phyloP scores from a whole-genome alignment of 176 grass and related monocot genomes.

The Eleusine coracana region DNA sequence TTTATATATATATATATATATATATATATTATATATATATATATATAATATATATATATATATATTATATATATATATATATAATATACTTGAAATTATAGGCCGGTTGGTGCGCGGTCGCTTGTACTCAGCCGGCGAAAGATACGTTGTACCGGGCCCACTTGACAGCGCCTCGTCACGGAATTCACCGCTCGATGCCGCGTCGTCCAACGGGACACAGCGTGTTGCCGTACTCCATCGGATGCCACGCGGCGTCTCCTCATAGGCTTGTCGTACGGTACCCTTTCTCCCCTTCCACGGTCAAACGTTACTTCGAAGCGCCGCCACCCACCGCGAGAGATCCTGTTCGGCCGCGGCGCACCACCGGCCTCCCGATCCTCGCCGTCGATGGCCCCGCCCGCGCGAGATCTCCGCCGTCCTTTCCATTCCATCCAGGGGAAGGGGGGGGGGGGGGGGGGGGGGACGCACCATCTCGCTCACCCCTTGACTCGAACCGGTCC shows the following conservation, averaged over 20 bases:
- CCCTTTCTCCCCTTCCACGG: not conserved
- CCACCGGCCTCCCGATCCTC: slow-evolving; percentile 15
- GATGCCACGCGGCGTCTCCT: not conserved
- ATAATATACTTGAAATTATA: no score
- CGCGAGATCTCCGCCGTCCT: not conserved
- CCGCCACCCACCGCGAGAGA: not conserved
- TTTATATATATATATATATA: no score
- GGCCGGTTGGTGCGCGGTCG: no score
- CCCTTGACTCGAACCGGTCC: slow-evolving; percentile 22
- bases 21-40: no score
- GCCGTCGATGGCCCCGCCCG: not conserved
- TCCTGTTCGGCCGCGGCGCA: slow-evolving; percentile 25
- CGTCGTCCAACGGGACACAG: not conserved
- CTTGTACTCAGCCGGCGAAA: no score
- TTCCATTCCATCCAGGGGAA: not conserved
- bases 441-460: no score
- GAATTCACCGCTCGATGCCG: not conserved
- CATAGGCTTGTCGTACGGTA: not conserved
- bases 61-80: no score
- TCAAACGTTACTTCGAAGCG: slow-evolving; percentile 31
- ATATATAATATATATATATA: no score
- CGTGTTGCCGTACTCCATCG: not conserved
- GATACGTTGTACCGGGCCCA: not conserved
- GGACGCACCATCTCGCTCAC: not conserved
- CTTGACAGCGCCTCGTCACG: not conserved